Base-by-base conservation (phyloP, 495 filamentous ascomycete genomes). In the Neurospora tetraspora region DNA sequence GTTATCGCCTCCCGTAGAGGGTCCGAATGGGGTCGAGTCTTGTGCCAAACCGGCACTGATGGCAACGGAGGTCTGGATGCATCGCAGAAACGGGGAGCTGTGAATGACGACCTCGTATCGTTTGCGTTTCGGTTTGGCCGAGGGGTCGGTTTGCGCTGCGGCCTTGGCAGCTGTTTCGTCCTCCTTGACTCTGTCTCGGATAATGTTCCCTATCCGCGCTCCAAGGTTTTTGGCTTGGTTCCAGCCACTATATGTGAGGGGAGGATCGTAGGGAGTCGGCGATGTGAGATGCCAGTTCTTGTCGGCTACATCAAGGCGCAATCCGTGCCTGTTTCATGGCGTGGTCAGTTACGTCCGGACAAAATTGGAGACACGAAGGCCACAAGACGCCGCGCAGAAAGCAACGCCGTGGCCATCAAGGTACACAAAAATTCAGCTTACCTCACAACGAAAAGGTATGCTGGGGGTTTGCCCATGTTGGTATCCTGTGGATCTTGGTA, bases 261-360 rank as follows among this genome's bases (percentile, higher is more conserved):
- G 96, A 59, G 96, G 92, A 73, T 99, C 95, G 84, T 98, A 98
- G 6, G 96, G 96, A 4, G 92, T 95, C 4, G 94, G 91, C 5
- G 96, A 97, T n/a, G 92, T 91, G 14, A 97, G 86, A 82, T 98
- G 94, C 96, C 96, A 99, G 81, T 93, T 87, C 78, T 93, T 92
- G 83, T 98, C 94, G 73, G 94, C 93, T 61, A 93, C 92, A 80
- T 99, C 96, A 39, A 99, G 89, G 43, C 96, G 91, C 53, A 93
- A 90, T 74, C 96, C 96, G 80, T 99, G 96, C 80, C 94, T 97
- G 75, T 20, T 70, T 31, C 31, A 39, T 8, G 18, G 68, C 31
- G 27, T 43, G 71, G 36, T 68, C 18, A 72, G 70, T 20, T 36
- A 38, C 10, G 53, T 65, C 27, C 53, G 23, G 14, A 34, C 53